A percentile compares a stretch with the other conserved stretches of the same genome.
These are phyloP conservation scores for Blastobotrys niveus DNA, from an alignment of 1,139 yeast genomes.

Conservation along the genomic window DNA sequence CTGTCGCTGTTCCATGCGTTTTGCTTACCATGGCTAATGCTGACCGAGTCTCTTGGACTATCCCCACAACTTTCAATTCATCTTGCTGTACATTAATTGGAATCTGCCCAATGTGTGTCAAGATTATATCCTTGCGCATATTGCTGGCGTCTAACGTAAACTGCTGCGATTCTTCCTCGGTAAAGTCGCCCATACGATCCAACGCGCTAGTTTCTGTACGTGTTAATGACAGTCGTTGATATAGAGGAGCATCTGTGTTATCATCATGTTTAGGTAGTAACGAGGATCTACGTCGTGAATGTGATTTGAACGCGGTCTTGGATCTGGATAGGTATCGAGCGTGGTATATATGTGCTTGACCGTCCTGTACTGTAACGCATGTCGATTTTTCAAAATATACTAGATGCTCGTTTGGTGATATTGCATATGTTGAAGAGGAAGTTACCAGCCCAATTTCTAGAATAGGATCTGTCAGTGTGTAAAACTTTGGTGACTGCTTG, in stretches of 20 bases:
- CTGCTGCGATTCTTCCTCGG: conserved; percentile 15
- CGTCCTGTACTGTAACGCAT: conserved; percentile 25
- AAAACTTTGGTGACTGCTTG: conserved; percentile 39
- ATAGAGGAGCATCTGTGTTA: conserved; percentile 18
- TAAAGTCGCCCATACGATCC: conserved; percentile 22
- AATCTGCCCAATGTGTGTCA: conserved; percentile 44
- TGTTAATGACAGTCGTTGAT: conserved; percentile 22
- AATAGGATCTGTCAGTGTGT: conserved; percentile 63
- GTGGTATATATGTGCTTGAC: conserved; percentile 25
- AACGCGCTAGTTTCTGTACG: conserved; percentile 21
- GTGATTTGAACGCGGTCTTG: conserved; percentile 16
- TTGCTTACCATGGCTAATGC: conserved; percentile 46
- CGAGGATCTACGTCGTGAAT: conserved; percentile 21
- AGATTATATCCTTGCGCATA: conserved; percentile 58
- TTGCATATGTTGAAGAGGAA: conserved; percentile 64
- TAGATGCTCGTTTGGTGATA: conserved; percentile 54
- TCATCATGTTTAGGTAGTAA: conserved; percentile 15
- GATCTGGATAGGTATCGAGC: conserved; percentile 23
- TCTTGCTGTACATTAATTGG: conserved; percentile 5
- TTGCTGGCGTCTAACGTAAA: conserved; percentile 21
- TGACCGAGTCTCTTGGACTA: conserved; percentile 35
- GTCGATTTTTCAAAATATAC: conserved; percentile 27
- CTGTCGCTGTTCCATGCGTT: conserved; percentile 20
- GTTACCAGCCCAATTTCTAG: conserved; percentile 62
- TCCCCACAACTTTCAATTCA: conserved; percentile 20